These are phyloP conservation scores for Quercus phellos DNA, from an alignment of 331 rosid genomes.

Conservation along the genomic window DNA sequence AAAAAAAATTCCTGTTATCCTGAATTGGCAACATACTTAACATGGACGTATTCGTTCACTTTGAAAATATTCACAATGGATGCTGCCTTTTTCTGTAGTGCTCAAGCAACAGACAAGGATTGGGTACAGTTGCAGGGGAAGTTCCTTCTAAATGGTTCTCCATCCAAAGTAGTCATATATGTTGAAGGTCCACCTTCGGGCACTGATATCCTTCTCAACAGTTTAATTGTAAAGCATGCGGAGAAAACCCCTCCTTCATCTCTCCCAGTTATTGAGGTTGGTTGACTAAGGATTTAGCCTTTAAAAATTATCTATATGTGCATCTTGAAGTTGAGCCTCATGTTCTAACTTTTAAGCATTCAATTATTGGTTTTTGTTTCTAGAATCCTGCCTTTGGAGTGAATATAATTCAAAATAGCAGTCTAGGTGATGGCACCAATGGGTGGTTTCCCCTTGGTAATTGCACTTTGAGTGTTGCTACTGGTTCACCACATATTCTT, in stretches of 20 bases:
- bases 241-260: constrained; percentile 68
- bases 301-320: neutral
- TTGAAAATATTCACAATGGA: constrained; percentile 14
- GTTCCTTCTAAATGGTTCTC: constrained; percentile 81
- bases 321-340: constrained; percentile 1
- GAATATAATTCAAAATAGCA: constrained; percentile 77
- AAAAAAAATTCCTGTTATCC: neutral
- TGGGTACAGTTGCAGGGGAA: constrained; percentile 87
- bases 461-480: constrained; percentile 63
- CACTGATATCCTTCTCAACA: constrained; percentile 80
- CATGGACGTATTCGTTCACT: neutral
- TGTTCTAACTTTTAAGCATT: neutral
- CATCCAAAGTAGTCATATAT: constrained; percentile 71
- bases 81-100: constrained; percentile 41
- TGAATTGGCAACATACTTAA: neutral
- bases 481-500: constrained; percentile 77
- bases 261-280: constrained; percentile 65
- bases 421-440: constrained; percentile 55
- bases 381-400: constrained; percentile 67
- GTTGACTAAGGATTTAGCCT: constrained; percentile 6
- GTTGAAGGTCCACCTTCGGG: constrained; percentile 92
- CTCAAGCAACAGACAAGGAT: constrained; percentile 88
- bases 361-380: constrained; percentile 25
- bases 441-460: constrained; percentile 91
- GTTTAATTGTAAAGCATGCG: constrained; percentile 76